Base-by-base conservation (phyloP, 129 eudicot species). In the Flaveria robusta region DNA sequence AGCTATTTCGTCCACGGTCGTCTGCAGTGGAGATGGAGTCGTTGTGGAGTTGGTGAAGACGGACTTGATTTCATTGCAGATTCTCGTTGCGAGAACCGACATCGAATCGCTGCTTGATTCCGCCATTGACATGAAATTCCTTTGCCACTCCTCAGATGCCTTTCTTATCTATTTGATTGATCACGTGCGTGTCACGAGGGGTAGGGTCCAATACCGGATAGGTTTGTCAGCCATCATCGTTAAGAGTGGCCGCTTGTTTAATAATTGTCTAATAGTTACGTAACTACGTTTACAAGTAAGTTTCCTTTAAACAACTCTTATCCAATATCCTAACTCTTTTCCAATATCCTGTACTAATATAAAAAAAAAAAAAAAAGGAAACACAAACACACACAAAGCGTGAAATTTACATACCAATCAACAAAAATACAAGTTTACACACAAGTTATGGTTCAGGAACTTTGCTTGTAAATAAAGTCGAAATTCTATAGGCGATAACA, bases 51-150 rank as follows among this genome's bases (percentile, higher is more conserved):
- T 69, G 75, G 75, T 41, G 89, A 93, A 93, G 11, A 91, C 89
- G 63, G 96, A 71, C 70, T 86, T 76, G 52, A 91, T 83, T 52
- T 88, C 88, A 74, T 72, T 72, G 85, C 97, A 88, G 49, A 93
- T 87, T 77, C 74, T 75, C 37, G 89, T 37, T 49, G 96, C 96
- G 52, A 88, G 76, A n/a, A 80, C 52, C 72, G 94, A 66, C 68
- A 74, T 83, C 37, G 81, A 64, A 42, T 81, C 72, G 60, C 27
- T 24, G 60, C 39, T 75, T 18, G 77, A 29, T 45, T 72, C 70
- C 65, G 29, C 86, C 86, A 82, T 82, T 34, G 24, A 51, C 73
- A 19, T 64, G 50, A 39, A 64, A 11, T 50, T 72, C 20, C 66
- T 63, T 39, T 39, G 39, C 77, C 2, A 24, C 62, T n/a, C n/a